Evolutionary conservation across 345 rosid genomes (phyloP).

Genomic region (Tarenaya hassleriana): DNA sequence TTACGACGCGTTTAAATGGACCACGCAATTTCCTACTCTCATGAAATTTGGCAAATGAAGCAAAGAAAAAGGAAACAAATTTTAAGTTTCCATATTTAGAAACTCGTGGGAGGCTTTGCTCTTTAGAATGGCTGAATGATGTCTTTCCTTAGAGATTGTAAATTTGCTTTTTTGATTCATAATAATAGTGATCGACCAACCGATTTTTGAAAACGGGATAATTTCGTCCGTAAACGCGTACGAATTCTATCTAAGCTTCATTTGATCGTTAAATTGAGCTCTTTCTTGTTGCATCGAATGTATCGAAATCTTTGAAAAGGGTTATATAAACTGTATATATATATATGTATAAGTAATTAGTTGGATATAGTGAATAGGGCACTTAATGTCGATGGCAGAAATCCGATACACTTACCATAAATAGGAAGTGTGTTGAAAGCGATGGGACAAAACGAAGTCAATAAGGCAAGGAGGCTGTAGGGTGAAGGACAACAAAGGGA

Average conservation of each 20-base stretch:
- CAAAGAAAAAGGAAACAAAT: no score
- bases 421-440: slow-evolving; percentile 25
- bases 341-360: no score
- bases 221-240: no score
- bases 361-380: no score
- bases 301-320: no score
- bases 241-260: no score
- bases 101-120: slow-evolving; percentile 27
- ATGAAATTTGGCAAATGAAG: no score
- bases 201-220: slow-evolving; percentile 1
- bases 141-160: slow-evolving; percentile 6
- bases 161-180: slow-evolving; percentile 16
- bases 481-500: slow-evolving; percentile 28
- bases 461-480: slow-evolving; percentile 29
- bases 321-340: not conserved
- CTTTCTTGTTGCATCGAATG: no score
- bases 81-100: slow-evolving; percentile 12
- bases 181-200: slow-evolving; percentile 11
- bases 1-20: no score
- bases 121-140: slow-evolving; percentile 11
- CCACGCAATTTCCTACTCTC: no score
- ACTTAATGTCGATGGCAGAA: no score
- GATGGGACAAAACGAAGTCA: slow-evolving; percentile 33
- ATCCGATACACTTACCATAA: slow-evolving; percentile 5
- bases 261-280: no score